Evolutionary conservation across 257 asterid genomes (phyloP).

Genomic region (Eucommia ulmoides): DNA sequence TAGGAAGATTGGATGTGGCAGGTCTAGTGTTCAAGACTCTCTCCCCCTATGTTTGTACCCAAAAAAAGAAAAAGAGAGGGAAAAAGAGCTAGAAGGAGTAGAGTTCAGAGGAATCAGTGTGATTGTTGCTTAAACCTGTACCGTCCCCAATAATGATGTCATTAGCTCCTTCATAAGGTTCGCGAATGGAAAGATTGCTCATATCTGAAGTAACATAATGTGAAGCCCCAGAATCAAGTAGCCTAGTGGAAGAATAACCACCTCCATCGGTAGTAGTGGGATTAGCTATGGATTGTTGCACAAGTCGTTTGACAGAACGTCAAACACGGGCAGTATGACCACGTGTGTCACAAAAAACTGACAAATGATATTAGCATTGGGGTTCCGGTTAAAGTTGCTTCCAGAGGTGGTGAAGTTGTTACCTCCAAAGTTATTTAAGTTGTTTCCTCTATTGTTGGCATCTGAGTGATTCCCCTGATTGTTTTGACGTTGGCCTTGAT

Average conservation of each 20-base stretch:
- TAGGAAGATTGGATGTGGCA: no score
- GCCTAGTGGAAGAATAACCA: not conserved
- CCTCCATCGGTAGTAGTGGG: not conserved
- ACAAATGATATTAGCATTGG: not conserved
- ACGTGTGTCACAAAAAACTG: not conserved
- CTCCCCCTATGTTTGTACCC: no score
- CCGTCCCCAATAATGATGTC: no score
- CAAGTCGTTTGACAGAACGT: not conserved
- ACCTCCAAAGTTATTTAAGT: not conserved
- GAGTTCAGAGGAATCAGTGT: no score
- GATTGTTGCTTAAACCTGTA: no score
- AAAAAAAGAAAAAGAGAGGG: no score
- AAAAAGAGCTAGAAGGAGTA: no score
- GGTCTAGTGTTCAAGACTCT: no score
- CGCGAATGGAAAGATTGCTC: not conserved
- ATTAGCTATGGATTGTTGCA: not conserved
- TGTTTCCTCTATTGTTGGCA: not conserved
- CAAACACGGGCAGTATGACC: not conserved
- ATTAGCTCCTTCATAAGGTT: no score
- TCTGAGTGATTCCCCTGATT: not conserved
- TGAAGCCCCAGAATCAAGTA: not conserved
- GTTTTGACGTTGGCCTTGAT: not conserved
- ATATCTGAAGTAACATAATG: not conserved
- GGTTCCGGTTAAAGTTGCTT: not conserved
- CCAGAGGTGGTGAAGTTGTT: not conserved